Percentiles rank a stretch among this genome's conserved stretches.
phyloP scores from a whole-genome alignment of 2,329 filamentous ascomycete species.

The Tolypocladium cylindrosporum region DNA sequence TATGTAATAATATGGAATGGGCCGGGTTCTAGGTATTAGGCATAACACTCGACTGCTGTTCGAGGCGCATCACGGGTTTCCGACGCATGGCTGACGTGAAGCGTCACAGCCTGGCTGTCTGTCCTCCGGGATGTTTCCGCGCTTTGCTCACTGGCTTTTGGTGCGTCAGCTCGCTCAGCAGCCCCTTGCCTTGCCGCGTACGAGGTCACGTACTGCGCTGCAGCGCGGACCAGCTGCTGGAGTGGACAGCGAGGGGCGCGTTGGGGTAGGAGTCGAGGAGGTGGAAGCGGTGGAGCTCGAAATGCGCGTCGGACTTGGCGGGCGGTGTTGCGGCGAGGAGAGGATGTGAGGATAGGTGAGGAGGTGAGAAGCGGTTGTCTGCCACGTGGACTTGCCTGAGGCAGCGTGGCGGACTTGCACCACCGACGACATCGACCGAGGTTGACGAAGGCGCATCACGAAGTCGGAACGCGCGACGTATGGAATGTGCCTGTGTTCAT shows the following conservation, averaged over 20 bases:
- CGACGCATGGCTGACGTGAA: slow-evolving; percentile 26
- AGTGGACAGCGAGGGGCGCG: background rate
- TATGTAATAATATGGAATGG: too few relatives aligned
- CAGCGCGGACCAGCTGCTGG: too few relatives aligned
- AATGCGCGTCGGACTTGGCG: background rate
- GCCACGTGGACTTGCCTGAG: background rate
- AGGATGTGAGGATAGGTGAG: background rate
- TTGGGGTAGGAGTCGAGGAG: slow-evolving; percentile 1
- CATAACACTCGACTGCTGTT: background rate
- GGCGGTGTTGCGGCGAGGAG: background rate
- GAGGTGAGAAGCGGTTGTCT: background rate
- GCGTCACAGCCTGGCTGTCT: slow-evolving; percentile 29
- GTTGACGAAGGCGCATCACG: background rate
- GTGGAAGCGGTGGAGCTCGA: slow-evolving; percentile 4
- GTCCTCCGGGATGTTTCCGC: slow-evolving; percentile 18
- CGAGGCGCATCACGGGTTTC: background rate
- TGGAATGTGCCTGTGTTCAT: background rate
- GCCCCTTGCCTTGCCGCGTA: slow-evolving; percentile 23
- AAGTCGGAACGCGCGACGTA: background rate
- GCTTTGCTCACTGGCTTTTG: slow-evolving; percentile 27
- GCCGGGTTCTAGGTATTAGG: too few relatives aligned
- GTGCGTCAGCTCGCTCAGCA: slow-evolving; percentile 39
- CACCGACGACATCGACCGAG: background rate
- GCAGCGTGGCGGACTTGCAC: background rate
- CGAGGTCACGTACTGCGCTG: too few relatives aligned